Conservation (phyloP, 2,329 filamentous ascomycete genomes). For the Immersiporthe knoxdaviesiana region DNA sequence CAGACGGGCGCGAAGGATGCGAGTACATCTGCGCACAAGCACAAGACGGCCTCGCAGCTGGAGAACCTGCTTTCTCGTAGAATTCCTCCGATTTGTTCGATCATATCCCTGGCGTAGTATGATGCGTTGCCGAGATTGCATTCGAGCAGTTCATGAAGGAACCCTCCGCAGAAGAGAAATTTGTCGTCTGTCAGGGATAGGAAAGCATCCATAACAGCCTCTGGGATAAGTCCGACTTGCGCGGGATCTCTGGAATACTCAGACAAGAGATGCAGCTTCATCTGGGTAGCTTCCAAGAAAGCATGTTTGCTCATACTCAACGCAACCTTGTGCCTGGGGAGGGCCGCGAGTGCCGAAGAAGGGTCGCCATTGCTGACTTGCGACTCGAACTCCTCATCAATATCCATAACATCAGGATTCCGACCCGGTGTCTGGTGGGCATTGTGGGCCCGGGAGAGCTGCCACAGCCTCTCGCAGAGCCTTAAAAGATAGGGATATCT, state of each 20-base stretch:
- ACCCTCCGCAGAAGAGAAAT: conserved; percentile 53
- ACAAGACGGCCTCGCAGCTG: conserved; percentile 74
- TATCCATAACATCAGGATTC: conserved; percentile 62
- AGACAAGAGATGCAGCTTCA: conserved; percentile 51
- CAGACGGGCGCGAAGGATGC: conserved; percentile 65
- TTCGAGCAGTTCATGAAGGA: conserved; percentile 56
- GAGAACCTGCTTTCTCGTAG: conserved; percentile 64
- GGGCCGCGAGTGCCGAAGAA: conserved; percentile 41
- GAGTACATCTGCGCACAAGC: conserved; percentile 70
- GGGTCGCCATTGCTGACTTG: conserved; percentile 55
- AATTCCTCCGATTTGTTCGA: conserved; percentile 55
- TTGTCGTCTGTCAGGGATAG: conserved; percentile 55
- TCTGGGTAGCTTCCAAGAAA: conserved; percentile 52
- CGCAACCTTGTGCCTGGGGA: conserved; percentile 52
- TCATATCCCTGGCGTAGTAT: conserved; percentile 50
- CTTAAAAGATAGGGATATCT: conserved; percentile 47
- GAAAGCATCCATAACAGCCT: conserved; percentile 53
- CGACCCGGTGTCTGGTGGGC: conserved; percentile 40
- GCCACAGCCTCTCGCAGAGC: conserved; percentile 47
- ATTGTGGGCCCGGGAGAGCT: conserved; percentile 38
- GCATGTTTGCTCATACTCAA: conserved; percentile 47
- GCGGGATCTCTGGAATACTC: conserved; percentile 47
- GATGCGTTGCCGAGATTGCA: conserved; percentile 56
- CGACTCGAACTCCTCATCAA: conserved; percentile 68
- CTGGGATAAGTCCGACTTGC: conserved; percentile 54